Evolutionary conservation across 2,329 filamentous ascomycete species (phyloP).

Genomic region (Shiraia sp.): DNA sequence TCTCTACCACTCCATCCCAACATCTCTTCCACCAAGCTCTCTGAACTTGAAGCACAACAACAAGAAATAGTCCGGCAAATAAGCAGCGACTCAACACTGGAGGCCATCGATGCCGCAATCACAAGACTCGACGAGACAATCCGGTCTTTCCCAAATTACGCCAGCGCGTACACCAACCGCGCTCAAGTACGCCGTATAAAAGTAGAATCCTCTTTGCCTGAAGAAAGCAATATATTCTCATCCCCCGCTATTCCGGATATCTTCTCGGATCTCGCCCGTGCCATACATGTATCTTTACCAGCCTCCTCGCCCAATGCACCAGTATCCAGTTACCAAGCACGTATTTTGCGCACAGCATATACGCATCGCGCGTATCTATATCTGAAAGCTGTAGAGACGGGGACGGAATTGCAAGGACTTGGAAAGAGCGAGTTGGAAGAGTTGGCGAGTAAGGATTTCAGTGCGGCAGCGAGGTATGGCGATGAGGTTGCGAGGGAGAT

Average conservation of each 20-base stretch:
- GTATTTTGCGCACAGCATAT: conserved; percentile 69
- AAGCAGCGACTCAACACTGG: conserved; percentile 15
- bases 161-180: conserved; percentile 74
- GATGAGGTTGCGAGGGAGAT: conserved; percentile 61
- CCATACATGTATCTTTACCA: conserved; percentile 59
- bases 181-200: conserved; percentile 68
- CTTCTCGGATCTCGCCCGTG: conserved; percentile 46
- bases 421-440: conserved; percentile 55
- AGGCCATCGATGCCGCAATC: conserved; percentile 22
- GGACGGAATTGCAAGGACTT: conserved; percentile 39
- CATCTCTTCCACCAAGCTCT: conserved; percentile 44
- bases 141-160: conserved; percentile 64
- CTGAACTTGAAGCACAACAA: conserved; percentile 46
- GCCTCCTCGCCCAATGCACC: conserved; percentile 46
- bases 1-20: conserved; percentile 47
- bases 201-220: conserved; percentile 45
- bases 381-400: conserved; percentile 44
- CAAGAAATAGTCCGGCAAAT: conserved; percentile 49
- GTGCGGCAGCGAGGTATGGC: conserved; percentile 58
- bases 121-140: conserved; percentile 60
- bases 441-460: conserved; percentile 59
- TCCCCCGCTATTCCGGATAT: conserved; percentile 16
- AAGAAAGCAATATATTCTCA: conserved; percentile 19
- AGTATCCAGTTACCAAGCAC: conserved; percentile 67
- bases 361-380: conserved; percentile 66